phyloP scores from a whole-genome alignment of 495 filamentous ascomycete species.

The Podospora bellae-mahoneyi region DNA sequence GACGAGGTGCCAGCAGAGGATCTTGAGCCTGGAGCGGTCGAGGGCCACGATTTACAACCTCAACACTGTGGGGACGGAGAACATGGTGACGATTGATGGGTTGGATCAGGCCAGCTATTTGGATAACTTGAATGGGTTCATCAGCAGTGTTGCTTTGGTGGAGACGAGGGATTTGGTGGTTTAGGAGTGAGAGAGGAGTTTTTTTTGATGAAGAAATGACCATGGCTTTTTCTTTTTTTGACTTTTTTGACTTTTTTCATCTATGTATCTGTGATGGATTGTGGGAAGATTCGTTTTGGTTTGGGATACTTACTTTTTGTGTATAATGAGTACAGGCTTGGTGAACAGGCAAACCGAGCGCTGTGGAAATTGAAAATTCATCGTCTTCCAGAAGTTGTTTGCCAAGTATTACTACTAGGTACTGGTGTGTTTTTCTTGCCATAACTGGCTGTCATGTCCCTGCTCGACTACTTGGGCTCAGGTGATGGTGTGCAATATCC shows the following conservation, averaged over 20 bases:
- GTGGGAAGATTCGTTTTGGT: not conserved
- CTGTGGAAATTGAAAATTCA: too few species aligned
- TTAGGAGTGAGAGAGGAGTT: not conserved
- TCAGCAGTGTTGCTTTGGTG: slow-evolving; percentile 22
- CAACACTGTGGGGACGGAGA: slow-evolving; percentile 48
- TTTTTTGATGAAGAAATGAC: not conserved
- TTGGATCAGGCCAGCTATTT: slow-evolving; percentile 45
- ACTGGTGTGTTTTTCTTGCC: too few species aligned
- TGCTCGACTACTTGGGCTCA: too few species aligned
- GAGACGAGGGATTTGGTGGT: not conserved
- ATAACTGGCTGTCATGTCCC: too few species aligned
- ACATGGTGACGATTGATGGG: slow-evolving; percentile 48
- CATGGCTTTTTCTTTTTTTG: not conserved
- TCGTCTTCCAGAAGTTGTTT: too few species aligned
- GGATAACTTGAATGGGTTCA: slow-evolving; percentile 48
- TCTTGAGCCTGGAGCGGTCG: slow-evolving; percentile 53
- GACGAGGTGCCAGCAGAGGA: slow-evolving; percentile 58
- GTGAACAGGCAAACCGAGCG: too few species aligned
- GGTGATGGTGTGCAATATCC: too few species aligned
- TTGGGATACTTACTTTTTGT: not conserved
- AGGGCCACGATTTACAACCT: slow-evolving; percentile 47
- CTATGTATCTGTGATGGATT: not conserved
- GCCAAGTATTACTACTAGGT: too few species aligned
- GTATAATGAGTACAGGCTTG: not conserved
- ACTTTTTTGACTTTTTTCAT: not conserved